A percentile compares a stretch with the other conserved stretches of the same genome.
Evolutionary conservation across 1,284 basidiomycete species (phyloP).

Genomic region (Melampsora medusae): DNA sequence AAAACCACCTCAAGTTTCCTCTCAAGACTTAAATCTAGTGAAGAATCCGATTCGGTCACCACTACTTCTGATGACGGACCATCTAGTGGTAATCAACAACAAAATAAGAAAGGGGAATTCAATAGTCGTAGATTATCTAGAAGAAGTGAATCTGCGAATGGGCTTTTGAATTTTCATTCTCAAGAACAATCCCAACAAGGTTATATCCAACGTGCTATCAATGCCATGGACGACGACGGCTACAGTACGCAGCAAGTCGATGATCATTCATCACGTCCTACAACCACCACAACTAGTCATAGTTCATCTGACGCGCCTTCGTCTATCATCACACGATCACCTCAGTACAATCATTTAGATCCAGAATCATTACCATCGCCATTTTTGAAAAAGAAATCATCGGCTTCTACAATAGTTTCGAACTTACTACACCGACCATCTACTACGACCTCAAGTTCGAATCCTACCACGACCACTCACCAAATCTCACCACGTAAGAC

Average conservation of each 20-base stretch:
- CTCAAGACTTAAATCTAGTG: conserved; percentile 25
- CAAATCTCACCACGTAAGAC: conserved; percentile 50
- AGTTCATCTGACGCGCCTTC: conserved; percentile 9
- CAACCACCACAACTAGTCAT: conserved; percentile 26
- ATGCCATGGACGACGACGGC: no score
- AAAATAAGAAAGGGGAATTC: background rate
- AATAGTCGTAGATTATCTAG: conserved; percentile 21
- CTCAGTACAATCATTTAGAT: conserved; percentile 37
- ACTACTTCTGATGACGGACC: conserved; percentile 5
- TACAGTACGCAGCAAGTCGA: no score
- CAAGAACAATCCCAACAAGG: conserved; percentile 7
- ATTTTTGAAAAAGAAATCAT: conserved; percentile 40
- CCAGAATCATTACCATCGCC: conserved; percentile 38
- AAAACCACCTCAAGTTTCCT: conserved; percentile 31
- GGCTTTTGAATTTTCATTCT: conserved; percentile 16
- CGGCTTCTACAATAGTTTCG: conserved; percentile 23
- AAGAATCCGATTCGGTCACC: background rate
- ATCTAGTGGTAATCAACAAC: background rate
- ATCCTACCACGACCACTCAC: conserved; percentile 35
- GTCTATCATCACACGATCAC: conserved; percentile 10
- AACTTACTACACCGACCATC: conserved; percentile 17
- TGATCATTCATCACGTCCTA: conserved; percentile 6
- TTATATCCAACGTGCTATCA: no score
- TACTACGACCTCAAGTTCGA: background rate
- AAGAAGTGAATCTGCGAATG: conserved; percentile 39